Evolutionary conservation across 352 stramenopile genomes (phyloP), one percentile per base, ranked within the genome.

Genomic region (Globisporangium nunn): DNA sequence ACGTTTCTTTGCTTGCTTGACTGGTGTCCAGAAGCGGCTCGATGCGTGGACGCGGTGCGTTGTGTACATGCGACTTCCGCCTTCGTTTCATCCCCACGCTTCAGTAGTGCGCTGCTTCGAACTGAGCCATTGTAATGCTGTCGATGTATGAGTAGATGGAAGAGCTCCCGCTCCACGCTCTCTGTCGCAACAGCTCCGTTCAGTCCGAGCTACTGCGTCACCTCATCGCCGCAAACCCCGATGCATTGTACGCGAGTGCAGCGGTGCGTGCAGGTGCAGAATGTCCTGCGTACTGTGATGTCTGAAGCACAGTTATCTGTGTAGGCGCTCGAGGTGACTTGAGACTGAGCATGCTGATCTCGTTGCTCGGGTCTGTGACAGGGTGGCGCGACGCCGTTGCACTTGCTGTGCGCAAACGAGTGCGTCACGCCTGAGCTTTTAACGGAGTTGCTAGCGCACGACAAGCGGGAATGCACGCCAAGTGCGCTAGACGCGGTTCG

Each of bases 161-260:
- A 1, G 76, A 88, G 10, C 54, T 88, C 15, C 70, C 78, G 4
- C 57, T 91, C n/a, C 74, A 88, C 60, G 45, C 81, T 8, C 56
- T 85, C 10, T 82, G 75, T 39, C 67, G 78, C 23, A 88, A 85
- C 44, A 52, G 54, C 6, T 56, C 54, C 0, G 43, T 85, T 8
- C 63, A 50, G 0, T 46, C 58, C 0, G 61, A 75, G 8, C 56
- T 76, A 50, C 45, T 91, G 1, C 60, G 56, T 23, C 50, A 57
- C 0, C 46, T 74, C 3, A 53, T 91, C 28, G 46, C 70, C 31
- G 58, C 54, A 1, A 59, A 69, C 56, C 62, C 77, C 1, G 40
- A 61, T 2, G 63, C 63, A 5, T 50, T 88, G 23, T 54, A 70
- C n/a, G 40, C 63, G 4, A 52, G 62, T 2, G 63, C 71, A 33